Evolutionary conservation across 2,329 filamentous ascomycete genomes (phyloP).

Genomic region (Paraphaeosphaeria minitans): DNA sequence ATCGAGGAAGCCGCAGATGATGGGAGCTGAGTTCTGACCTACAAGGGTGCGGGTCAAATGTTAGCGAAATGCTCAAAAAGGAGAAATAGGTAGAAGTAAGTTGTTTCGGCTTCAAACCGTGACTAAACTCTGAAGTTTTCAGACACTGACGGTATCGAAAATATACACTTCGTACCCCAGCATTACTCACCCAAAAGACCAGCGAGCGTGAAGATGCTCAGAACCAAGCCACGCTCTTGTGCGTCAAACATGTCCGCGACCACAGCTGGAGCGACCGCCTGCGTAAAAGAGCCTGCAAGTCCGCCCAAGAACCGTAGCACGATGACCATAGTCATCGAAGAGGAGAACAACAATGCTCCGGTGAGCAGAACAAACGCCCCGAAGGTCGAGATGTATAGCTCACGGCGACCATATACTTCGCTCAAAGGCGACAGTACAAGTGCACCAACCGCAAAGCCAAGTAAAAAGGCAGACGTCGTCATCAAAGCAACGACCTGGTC

Average conservation of each 20-base stretch:
- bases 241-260: constrained; percentile 61
- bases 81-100: too few relatives aligned
- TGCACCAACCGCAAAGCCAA: constrained; percentile 38
- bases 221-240: constrained; percentile 64
- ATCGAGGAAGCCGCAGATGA: constrained; percentile 66
- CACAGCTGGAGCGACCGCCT: constrained; percentile 35
- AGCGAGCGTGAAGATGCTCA: constrained; percentile 64
- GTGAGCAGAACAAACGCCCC: constrained; percentile 32
- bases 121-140: too few relatives aligned
- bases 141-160: too few relatives aligned
- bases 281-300: constrained; percentile 35
- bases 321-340: constrained; percentile 30
- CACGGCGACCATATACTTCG: constrained; percentile 36
- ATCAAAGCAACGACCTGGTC: constrained; percentile 28
- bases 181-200: constrained; percentile 68
- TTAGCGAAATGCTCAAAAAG: too few relatives aligned
- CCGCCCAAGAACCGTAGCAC: constrained; percentile 39
- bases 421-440: constrained; percentile 34
- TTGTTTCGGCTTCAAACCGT: too few relatives aligned
- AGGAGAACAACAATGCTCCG: constrained; percentile 31
- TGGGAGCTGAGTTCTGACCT: constrained; percentile 63
- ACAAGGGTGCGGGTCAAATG: too few relatives aligned
- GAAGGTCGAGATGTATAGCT: constrained; percentile 26
- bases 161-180: too few relatives aligned
- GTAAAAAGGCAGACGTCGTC: constrained; percentile 32